Evolutionary conservation across 495 filamentous ascomycete genomes (phyloP).

Genomic region (Lepidopterella palustris): DNA sequence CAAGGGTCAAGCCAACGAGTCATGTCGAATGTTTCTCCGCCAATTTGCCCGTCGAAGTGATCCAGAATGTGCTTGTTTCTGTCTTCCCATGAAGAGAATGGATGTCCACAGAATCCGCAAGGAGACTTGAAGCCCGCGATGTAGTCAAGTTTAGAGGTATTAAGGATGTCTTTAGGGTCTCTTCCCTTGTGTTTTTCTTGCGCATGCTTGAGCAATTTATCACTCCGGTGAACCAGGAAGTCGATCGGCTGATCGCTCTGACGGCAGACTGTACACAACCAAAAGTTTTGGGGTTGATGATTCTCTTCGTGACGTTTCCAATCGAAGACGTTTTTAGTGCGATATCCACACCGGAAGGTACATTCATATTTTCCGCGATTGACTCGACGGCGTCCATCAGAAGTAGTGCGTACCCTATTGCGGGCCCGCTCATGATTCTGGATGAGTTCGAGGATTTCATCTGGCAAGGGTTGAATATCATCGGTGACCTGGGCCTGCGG

Average conservation of each 20-base stretch:
- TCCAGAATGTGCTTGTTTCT: slow-evolving; percentile 18
- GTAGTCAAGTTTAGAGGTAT: slow-evolving; percentile 16
- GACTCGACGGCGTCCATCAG: slow-evolving; percentile 17
- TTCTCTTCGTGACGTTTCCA: slow-evolving; percentile 28
- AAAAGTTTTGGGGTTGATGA: slow-evolving; percentile 26
- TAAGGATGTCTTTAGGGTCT: slow-evolving; percentile 9
- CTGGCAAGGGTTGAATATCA: slow-evolving; percentile 11
- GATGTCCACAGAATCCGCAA: slow-evolving; percentile 13
- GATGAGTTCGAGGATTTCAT: slow-evolving; percentile 3
- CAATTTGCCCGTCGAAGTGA: slow-evolving; percentile 17
- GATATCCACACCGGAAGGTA: slow-evolving; percentile 24
- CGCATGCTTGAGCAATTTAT: slow-evolving; percentile 22
- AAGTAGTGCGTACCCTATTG: slow-evolving; percentile 7
- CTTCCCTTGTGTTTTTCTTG: slow-evolving; percentile 14
- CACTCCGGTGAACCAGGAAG: slow-evolving; percentile 22
- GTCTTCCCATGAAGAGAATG: slow-evolving; percentile 13
- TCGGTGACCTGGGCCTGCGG: background rate
- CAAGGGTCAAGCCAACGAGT: background rate
- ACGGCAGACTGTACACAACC: slow-evolving; percentile 18
- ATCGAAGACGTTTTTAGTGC: slow-evolving; percentile 18
- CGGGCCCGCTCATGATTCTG: slow-evolving; percentile 17
- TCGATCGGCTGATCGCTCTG: slow-evolving; percentile 8
- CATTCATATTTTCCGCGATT: slow-evolving; percentile 19
- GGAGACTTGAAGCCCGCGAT: slow-evolving; percentile 7
- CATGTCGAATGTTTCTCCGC: background rate